Evolutionary conservation across 2,329 filamentous ascomycete genomes (phyloP).

Genomic region (Aspergillus neoniger): DNA sequence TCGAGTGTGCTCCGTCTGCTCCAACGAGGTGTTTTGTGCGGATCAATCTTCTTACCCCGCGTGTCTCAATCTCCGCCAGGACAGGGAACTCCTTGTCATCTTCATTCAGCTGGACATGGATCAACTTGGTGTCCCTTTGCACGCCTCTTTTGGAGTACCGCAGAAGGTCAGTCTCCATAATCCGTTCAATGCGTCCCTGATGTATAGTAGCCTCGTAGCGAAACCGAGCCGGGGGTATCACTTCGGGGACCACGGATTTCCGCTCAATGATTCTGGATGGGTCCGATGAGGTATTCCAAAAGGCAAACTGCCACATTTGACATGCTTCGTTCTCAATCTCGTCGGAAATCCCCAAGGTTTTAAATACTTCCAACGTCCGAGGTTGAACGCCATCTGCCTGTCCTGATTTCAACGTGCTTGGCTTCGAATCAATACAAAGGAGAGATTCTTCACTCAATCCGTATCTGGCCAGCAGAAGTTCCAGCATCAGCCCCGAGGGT

Average conservation of each 20-base stretch:
- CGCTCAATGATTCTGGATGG: constrained; percentile 57
- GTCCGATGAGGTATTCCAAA: constrained; percentile 64
- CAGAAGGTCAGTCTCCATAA: constrained; percentile 66
- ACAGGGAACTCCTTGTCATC: constrained; percentile 45
- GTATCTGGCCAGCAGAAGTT: constrained; percentile 44
- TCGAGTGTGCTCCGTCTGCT: constrained; percentile 69
- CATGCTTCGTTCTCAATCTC: constrained; percentile 39
- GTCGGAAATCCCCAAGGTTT: constrained; percentile 41
- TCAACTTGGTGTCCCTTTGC: constrained; percentile 66
- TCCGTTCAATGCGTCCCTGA: constrained; percentile 69
- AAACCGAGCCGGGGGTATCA: constrained; percentile 68
- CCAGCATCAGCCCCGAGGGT: constrained; percentile 45
- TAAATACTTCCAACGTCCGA: constrained; percentile 44
- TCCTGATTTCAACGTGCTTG: constrained; percentile 39
- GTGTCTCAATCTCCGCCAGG: constrained; percentile 31
- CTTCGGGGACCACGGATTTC: constrained; percentile 53
- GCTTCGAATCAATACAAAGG: constrained; percentile 45
- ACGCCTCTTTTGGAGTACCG: constrained; percentile 60
- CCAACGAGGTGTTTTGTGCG: constrained; percentile 70
- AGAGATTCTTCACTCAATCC: constrained; percentile 43
- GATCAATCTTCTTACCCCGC: constrained; percentile 42
- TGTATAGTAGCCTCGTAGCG: constrained; percentile 70
- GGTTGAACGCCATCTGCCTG: constrained; percentile 47
- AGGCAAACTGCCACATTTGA: constrained; percentile 58
- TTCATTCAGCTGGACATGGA: constrained; percentile 60